These are phyloP conservation scores for Cyclanthera cordifolia DNA, from an alignment of 306 rosid species.

Conservation along the genomic window DNA sequence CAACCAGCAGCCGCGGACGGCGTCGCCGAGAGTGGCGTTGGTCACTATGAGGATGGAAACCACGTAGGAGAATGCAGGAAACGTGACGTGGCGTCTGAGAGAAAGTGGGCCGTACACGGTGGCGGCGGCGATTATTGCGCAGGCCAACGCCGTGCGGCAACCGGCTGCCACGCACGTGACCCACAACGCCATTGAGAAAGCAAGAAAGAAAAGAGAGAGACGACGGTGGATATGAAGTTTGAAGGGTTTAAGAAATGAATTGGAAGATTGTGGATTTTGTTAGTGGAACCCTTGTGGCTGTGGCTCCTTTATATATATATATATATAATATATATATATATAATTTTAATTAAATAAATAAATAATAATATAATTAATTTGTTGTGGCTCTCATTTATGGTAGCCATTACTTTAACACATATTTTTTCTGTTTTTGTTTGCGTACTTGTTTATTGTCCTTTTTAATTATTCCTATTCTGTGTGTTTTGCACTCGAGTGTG, in stretches of 20 bases:
- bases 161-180: conserved; percentile 40
- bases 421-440: not conserved
- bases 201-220: too few relatives aligned
- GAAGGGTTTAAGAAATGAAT: conserved; percentile 5
- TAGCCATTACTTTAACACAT: conserved; percentile 1
- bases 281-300: conserved; percentile 1
- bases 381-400: not conserved
- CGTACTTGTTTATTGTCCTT: conserved; percentile 5
- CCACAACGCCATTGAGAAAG: conserved; percentile 13
- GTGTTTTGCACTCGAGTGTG: not conserved
- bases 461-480: not conserved
- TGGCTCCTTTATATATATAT: too few relatives aligned
- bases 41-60: conserved; percentile 41
- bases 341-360: too few relatives aligned
- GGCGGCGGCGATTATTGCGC: conserved; percentile 39
- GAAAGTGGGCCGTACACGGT: conserved; percentile 40
- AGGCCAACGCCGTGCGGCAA: conserved; percentile 40
- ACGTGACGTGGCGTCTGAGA: conserved; percentile 25
- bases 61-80: conserved; percentile 62
- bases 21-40: conserved; percentile 48
- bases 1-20: conserved; percentile 38
- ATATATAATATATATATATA: too few relatives aligned
- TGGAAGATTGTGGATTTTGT: not conserved
- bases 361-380: too few relatives aligned
- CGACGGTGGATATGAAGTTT: not conserved